These are phyloP conservation scores for Umbelopsis sp. DNA, from an alignment of 192 early-diverging fungal genomes.

Conservation along the genomic window DNA sequence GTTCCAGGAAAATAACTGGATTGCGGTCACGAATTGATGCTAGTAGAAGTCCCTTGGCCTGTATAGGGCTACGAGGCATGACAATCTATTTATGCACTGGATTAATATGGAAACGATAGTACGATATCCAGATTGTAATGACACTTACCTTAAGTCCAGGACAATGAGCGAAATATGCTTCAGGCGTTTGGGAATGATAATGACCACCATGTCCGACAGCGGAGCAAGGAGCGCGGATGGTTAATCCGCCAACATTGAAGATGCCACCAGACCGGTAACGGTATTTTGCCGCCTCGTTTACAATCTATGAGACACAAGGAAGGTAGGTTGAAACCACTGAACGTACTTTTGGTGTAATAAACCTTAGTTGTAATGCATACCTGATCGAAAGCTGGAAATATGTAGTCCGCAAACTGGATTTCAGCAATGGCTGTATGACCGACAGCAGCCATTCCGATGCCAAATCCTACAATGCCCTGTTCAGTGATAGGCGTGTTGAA, in stretches of 20 bases:
- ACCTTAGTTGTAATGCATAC: slow-evolving; percentile 30
- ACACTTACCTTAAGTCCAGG: slow-evolving; percentile 80
- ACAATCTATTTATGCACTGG: slow-evolving; percentile 57
- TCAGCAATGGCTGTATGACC: slow-evolving; percentile 97
- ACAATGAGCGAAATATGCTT: slow-evolving; percentile 94
- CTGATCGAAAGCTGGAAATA: slow-evolving; percentile 98
- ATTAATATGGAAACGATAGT: neutral
- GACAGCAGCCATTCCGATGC: slow-evolving; percentile 90
- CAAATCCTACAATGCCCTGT: slow-evolving; percentile 96
- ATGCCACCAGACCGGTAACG: slow-evolving; percentile 92
- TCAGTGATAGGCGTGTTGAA: slow-evolving; percentile 98
- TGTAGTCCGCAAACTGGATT: slow-evolving; percentile 99
- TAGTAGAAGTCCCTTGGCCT: slow-evolving; percentile 92
- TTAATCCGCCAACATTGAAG: slow-evolving; percentile 90
- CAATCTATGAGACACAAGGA: slow-evolving; percentile 53
- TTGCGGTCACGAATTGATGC: slow-evolving; percentile 90
- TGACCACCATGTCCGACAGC: slow-evolving; percentile 98
- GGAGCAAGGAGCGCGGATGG: slow-evolving; percentile 85
- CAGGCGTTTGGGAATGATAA: slow-evolving; percentile 94
- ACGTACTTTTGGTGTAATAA: too few species aligned
- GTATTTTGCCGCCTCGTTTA: slow-evolving; percentile 98
- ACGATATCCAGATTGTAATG: neutral
- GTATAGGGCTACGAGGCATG: slow-evolving; percentile 88
- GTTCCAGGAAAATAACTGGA: slow-evolving; percentile 95
- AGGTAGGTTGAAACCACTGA: too few species aligned